Conservation (phyloP, 148 eudicot genomes). For the Heliamphora exappendiculata region DNA sequence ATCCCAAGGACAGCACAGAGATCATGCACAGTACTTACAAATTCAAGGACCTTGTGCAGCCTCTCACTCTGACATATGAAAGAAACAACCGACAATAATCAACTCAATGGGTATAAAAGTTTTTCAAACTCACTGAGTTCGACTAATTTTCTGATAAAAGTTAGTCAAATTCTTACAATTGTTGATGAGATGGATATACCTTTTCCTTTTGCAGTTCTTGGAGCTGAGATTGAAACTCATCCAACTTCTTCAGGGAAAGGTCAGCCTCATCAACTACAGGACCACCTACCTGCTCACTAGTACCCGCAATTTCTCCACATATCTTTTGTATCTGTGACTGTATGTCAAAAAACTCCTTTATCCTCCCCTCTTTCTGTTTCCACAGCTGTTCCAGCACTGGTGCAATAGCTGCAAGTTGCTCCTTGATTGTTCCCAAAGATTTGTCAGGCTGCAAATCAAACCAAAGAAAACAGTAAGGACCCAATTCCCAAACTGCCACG, state of each 20-base stretch:
- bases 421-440: slow-evolving; percentile 87
- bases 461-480: slow-evolving; percentile 5
- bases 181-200: slow-evolving; percentile 26
- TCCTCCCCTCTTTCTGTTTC: slow-evolving; percentile 76
- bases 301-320: slow-evolving; percentile 78
- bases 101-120: neutral
- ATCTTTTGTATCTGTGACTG: slow-evolving; percentile 84
- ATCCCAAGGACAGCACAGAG: slow-evolving; percentile 95
- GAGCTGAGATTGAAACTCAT: slow-evolving; percentile 80
- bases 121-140: neutral
- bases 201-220: slow-evolving; percentile 95
- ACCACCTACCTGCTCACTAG: slow-evolving; percentile 37
- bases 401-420: slow-evolving; percentile 86
- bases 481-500: neutral
- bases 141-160: too few relatives aligned
- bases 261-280: slow-evolving; percentile 81
- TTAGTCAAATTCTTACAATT: too few relatives aligned
- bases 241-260: slow-evolving; percentile 75
- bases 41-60: slow-evolving; percentile 91
- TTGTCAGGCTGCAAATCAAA: slow-evolving; percentile 70
- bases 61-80: slow-evolving; percentile 76
- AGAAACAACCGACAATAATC: slow-evolving; percentile 4
- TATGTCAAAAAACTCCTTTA: slow-evolving; percentile 70
- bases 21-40: slow-evolving; percentile 94
- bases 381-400: slow-evolving; percentile 80